Base-by-base conservation (phyloP, 2,329 filamentous ascomycete genomes). In the Fusarium penzigii region DNA sequence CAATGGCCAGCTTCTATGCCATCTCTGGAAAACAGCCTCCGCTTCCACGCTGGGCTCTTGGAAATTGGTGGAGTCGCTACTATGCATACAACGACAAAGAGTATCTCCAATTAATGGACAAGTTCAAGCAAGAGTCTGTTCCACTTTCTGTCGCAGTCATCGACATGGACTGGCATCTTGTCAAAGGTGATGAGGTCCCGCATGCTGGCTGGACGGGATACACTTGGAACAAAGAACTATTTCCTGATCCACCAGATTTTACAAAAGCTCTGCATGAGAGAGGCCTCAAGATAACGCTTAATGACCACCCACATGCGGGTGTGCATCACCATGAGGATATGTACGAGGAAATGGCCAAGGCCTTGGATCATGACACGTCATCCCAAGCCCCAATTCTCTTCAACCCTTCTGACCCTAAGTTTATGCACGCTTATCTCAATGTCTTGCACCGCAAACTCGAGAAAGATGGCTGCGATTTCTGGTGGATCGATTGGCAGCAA, bases 401-500 rank as follows among this genome's bases (percentile, higher is more conserved):
- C 42, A 80, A 87, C 55, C 77, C 77, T 16, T 80, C 79, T 0
- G 72, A 78, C 45, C 76, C 69, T 16, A 72, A 71, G 32, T 87
- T 84, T 57, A 72, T 84, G 64, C 72, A 83, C 34, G 83, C 82
- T 0, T 86, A 82, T 58, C 78, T 86, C 42, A 74, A 79, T 44
- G 75, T 85, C 2, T 72, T 87, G 6, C 81, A 85, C 51, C 73
- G 78, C 12, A 69, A 74, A 13, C 71, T 86, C 29, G 83, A 87
- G 55, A 71, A 78, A 1, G 70, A 81, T 9, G 83, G 80, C 1
- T 74, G 78, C 17, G 83, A 87, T 61, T 85, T 87, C 51, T 86
- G 83, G 82, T 87, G 84, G 84, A 75, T 86, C 29, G 84, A 87
- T 64, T 87, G 84, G 84, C 84, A 87, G 65, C 84, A 87, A 65